Evolutionary conservation across 2,329 filamentous ascomycete genomes (phyloP).

Genomic region (Juglanconis juglandina): DNA sequence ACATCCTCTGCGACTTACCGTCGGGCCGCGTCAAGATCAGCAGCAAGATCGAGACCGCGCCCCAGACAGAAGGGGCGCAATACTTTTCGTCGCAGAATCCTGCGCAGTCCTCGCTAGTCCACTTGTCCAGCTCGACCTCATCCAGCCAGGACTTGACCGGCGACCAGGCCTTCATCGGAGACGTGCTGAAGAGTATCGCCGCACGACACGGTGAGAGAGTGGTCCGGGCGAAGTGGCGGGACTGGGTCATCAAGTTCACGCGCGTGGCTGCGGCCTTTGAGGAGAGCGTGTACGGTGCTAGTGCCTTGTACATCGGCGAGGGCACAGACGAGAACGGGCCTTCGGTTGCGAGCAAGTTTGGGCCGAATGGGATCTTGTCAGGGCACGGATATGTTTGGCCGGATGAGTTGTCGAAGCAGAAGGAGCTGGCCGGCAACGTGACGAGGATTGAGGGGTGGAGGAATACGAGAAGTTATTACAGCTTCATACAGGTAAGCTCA

Average conservation of each 20-base stretch:
- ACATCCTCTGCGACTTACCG: conserved; percentile 87
- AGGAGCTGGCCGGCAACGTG: conserved; percentile 86
- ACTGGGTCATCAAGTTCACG: conserved; percentile 92
- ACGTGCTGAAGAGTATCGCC: conserved; percentile 77
- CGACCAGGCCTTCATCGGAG: conserved; percentile 83
- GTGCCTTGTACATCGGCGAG: conserved; percentile 81
- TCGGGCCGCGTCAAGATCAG: conserved; percentile 94
- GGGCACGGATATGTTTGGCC: conserved; percentile 96
- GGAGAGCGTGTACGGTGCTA: conserved; percentile 90
- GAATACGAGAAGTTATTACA: conserved; percentile 91
- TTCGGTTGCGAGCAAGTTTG: conserved; percentile 41
- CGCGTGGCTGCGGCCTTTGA: conserved; percentile 91
- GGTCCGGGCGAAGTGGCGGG: conserved; percentile 86
- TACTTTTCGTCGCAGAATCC: conserved; percentile 84
- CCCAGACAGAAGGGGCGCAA: conserved; percentile 76
- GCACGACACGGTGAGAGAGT: conserved; percentile 86
- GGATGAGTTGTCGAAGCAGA: conserved; percentile 74
- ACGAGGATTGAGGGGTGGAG: conserved; percentile 95
- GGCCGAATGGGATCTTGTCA: conserved; percentile 30
- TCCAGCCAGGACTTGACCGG: conserved; percentile 68
- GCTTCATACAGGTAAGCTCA: conserved; percentile 73
- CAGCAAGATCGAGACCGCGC: conserved; percentile 75
- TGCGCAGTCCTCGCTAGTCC: conserved; percentile 48
- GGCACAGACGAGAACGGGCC: conserved; percentile 51
- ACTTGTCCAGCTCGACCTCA: conserved; percentile 37